phyloP scores from a whole-genome alignment of 768 basidiomycete genomes.

The Terana coerulea region DNA sequence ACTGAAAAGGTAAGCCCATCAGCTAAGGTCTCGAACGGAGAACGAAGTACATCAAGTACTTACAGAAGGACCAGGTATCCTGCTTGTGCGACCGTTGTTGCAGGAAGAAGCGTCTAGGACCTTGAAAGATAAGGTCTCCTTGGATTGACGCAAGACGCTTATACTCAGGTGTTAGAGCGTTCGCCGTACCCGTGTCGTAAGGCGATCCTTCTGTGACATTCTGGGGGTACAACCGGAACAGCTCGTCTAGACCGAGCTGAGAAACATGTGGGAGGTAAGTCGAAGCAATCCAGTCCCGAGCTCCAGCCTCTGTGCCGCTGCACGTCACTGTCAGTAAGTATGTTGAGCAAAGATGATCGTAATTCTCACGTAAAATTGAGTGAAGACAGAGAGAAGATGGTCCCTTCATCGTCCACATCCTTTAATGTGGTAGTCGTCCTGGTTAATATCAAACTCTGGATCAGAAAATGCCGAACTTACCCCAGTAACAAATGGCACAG shows the following conservation, averaged over 20 bases:
- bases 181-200: constrained; percentile 42
- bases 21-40: background rate
- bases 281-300: constrained; percentile 14
- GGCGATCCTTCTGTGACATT: constrained; percentile 47
- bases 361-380: constrained; percentile 28
- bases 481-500: constrained; percentile 47
- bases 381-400: constrained; percentile 29
- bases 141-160: constrained; percentile 28
- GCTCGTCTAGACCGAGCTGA: constrained; percentile 10
- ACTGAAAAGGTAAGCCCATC: constrained; percentile 1
- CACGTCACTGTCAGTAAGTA: background rate
- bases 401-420: constrained; percentile 54
- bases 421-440: background rate
- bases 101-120: constrained; percentile 24
- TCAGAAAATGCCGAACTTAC: constrained; percentile 5
- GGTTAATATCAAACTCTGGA: background rate
- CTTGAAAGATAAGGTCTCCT: constrained; percentile 26
- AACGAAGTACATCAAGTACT: background rate
- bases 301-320: constrained; percentile 21
- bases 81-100: constrained; percentile 17
- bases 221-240: constrained; percentile 21
- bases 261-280: constrained; percentile 23
- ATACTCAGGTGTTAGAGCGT: constrained; percentile 40
- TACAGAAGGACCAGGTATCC: constrained; percentile 17
- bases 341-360: background rate